Percentiles rank a stretch among this genome's conserved stretches.
These are phyloP conservation scores for Metschnikowia cerradonensis DNA, from an alignment of 805 yeast genomes.

Conservation along the genomic window DNA sequence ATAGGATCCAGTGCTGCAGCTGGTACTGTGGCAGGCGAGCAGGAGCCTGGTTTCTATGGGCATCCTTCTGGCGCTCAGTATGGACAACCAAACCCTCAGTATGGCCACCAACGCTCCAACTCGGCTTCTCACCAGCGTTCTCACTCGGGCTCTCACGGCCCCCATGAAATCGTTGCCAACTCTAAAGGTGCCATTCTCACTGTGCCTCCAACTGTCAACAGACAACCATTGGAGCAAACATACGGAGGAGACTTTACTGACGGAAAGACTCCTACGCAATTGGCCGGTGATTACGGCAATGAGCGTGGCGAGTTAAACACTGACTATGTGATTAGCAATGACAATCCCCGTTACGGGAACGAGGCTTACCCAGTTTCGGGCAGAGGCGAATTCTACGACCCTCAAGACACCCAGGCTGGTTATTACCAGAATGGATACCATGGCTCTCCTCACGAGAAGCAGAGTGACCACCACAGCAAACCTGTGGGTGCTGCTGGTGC, in stretches of 20 bases:
- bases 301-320: neutral
- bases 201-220: conserved; percentile 28
- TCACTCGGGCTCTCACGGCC: neutral
- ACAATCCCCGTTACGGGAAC: conserved; percentile 26
- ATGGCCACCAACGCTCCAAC: conserved; percentile 1
- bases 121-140: conserved; percentile 1
- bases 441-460: neutral
- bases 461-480: conserved; percentile 1
- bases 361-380: conserved; percentile 28
- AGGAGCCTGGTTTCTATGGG: neutral
- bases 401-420: conserved; percentile 37
- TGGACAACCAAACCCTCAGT: neutral
- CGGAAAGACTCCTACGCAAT: conserved; percentile 29
- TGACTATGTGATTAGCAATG: conserved; percentile 17
- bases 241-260: conserved; percentile 33
- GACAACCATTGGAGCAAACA: conserved; percentile 27
- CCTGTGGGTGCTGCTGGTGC: conserved; percentile 12
- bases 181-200: conserved; percentile 25
- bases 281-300: conserved; percentile 1
- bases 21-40: conserved; percentile 9
- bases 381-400: conserved; percentile 31
- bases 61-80: neutral
- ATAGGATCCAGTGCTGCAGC: conserved; percentile 11
- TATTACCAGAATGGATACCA: conserved; percentile 13
- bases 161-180: conserved; percentile 7